Base-by-base conservation (phyloP, 2,329 filamentous ascomycete genomes). In the Akanthomyces dipterigenus region DNA sequence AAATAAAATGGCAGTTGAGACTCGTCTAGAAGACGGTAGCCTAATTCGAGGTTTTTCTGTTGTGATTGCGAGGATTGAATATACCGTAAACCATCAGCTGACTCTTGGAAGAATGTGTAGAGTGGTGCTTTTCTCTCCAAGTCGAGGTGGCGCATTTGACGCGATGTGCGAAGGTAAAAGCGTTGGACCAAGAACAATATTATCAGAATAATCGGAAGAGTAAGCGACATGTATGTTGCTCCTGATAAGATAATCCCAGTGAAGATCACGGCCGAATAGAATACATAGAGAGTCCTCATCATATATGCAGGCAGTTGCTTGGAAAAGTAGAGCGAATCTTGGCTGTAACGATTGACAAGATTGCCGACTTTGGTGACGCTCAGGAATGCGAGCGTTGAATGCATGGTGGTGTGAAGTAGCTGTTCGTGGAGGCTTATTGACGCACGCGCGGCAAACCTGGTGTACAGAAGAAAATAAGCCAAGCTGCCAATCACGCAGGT, bases 171-270 rank as follows among this genome's bases (percentile, higher is more conserved):
- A 1, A 74, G 67, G 55, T 72, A 72, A 43, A 65, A 68, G 42
- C 65, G 65, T 28, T 73, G 71, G 8, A 72, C 48, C 1, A 67
- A 22, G 34, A 62, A 67, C 8, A 72, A 53, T 1, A 65, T 53
- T 3, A 65, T 4, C 2, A 69, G 12, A 1, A 62, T 63, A 3
- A 77, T 60, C 0, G 82, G 82, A 18, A 84, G 71, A 0, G 73
- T 74, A 1, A 79, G 68, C 0, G 74, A 14, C 24, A 46, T 26
- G 12, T 49, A 38, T 18, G 26, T 38, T 4, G 43, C 26, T 3
- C 55, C 55, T 3, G 55, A 36, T 2, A 57, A 5, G 7, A 57
- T 48, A 4, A 45, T 20, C 2, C 16, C 55, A 6, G 34, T 49
- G 11, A 38, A 5, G 4, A 54, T n/a, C 1, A 24, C 20, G 3